Evolutionary conservation across 306 rosid species (phyloP).

Genomic region (Quercus gilva): DNA sequence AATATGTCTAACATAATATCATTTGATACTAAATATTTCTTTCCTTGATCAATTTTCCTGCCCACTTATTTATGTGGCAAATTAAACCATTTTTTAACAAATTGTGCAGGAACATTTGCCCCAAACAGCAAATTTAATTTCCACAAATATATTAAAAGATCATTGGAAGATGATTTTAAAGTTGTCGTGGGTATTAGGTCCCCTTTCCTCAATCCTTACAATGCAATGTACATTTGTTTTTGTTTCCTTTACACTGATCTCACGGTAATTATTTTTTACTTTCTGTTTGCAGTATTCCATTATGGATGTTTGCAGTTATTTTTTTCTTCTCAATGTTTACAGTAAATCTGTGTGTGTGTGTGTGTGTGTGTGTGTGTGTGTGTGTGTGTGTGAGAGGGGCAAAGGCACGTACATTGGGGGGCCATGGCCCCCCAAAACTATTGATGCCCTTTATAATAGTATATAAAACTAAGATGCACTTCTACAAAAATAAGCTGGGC

Average conservation of each 20-base stretch:
- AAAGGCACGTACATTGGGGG: no score
- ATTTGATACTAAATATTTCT: no score
- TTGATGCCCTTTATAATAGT: no score
- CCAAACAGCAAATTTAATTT: constrained; percentile 63
- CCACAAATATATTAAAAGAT: constrained; percentile 65
- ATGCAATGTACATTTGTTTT: not conserved
- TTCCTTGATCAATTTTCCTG: not conserved
- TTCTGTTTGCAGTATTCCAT: constrained; percentile 47
- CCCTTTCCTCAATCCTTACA: not conserved
- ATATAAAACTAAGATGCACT: no score
- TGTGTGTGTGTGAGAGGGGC: no score
- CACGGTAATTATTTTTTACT: not conserved
- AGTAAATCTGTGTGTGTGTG: no score
- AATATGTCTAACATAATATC: no score
- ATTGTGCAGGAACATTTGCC: constrained; percentile 60
- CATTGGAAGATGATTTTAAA: constrained; percentile 80
- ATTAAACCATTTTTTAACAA: not conserved
- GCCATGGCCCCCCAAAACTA: no score
- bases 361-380: no score
- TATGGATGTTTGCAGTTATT: constrained; percentile 55
- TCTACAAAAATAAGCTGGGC: no score
- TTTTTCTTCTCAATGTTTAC: constrained; percentile 58
- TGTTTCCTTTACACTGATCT: not conserved
- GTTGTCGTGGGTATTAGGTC: constrained; percentile 69
- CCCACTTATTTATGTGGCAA: not conserved